Evolutionary conservation across 208 protist species (phyloP).

Genomic region (Phytomonas sp.): DNA sequence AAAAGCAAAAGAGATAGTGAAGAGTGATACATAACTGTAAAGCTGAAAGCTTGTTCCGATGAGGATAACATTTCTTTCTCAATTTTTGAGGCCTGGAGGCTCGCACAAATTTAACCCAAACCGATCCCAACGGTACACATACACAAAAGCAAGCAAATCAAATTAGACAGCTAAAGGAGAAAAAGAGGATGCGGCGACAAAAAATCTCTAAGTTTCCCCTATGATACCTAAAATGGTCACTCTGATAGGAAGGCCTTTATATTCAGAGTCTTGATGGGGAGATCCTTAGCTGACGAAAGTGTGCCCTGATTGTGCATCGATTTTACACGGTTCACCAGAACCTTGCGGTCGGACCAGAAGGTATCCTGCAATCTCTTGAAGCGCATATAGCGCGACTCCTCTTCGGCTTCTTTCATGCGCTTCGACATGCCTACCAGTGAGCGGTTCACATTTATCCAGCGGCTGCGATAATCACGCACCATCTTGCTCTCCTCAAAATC

Average conservation of each 20-base stretch:
- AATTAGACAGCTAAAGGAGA: not conserved
- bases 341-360: constrained; percentile 87
- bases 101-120: not conserved
- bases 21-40: not conserved
- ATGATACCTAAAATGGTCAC: constrained; percentile 9
- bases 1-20: not conserved
- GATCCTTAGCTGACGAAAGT: constrained; percentile 51
- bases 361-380: constrained; percentile 83
- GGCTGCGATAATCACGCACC: constrained; percentile 79
- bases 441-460: constrained; percentile 89
- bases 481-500: constrained; percentile 89
- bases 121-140: not conserved
- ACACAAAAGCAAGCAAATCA: not conserved
- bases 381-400: constrained; percentile 81
- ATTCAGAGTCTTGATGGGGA: constrained; percentile 81
- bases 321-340: constrained; percentile 87
- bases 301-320: constrained; percentile 86
- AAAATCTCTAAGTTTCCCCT: not conserved
- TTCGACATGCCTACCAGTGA: constrained; percentile 85
- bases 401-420: constrained; percentile 80
- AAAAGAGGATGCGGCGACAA: not conserved
- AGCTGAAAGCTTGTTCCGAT: not conserved
- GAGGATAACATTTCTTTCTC: not conserved
- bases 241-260: constrained; percentile 81
- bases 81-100: not conserved